phyloP scores from a whole-genome alignment of 768 basidiomycete species.

The Panellus pusillus region DNA sequence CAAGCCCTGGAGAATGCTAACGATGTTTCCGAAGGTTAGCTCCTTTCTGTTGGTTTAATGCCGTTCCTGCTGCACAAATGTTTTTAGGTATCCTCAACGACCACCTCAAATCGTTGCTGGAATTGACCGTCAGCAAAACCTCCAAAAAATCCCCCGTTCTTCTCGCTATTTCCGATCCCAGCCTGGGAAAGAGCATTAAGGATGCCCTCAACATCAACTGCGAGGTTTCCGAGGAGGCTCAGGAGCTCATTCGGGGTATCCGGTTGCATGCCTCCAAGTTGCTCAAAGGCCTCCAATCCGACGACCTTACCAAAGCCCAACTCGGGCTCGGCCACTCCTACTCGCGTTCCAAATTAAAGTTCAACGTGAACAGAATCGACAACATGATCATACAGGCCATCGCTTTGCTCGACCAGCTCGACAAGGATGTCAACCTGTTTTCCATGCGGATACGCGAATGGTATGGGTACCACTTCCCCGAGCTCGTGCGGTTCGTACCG shows the following conservation, averaged over 20 bases:
- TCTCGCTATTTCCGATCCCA: constrained; percentile 77
- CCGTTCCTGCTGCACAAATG: background rate
- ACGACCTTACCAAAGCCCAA: constrained; percentile 90
- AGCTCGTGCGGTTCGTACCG: constrained; percentile 88
- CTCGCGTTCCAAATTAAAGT: constrained; percentile 96
- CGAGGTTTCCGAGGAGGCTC: constrained; percentile 76
- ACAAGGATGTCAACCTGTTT: constrained; percentile 99
- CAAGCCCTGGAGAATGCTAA: constrained; percentile 95
- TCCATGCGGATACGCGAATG: constrained; percentile 98
- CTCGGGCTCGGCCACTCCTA: constrained; percentile 97
- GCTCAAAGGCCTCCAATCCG: constrained; percentile 82
- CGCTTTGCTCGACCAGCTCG: constrained; percentile 95
- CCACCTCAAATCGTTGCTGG: constrained; percentile 77
- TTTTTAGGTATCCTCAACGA: constrained; percentile 79
- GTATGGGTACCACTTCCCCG: constrained; percentile 99
- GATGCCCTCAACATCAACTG: constrained; percentile 70
- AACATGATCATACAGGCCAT: constrained; percentile 99
- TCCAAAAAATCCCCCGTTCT: constrained; percentile 68
- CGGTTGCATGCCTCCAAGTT: constrained; percentile 89
- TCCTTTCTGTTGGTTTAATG: constrained; percentile 6
- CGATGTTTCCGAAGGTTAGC: constrained; percentile 91
- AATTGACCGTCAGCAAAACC: constrained; percentile 81
- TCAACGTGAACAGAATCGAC: constrained; percentile 93
- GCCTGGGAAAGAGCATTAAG: constrained; percentile 77
- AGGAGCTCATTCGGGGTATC: constrained; percentile 89